Base-by-base conservation (phyloP, 2,329 filamentous ascomycete species). In the Colletotrichum noveboracense region DNA sequence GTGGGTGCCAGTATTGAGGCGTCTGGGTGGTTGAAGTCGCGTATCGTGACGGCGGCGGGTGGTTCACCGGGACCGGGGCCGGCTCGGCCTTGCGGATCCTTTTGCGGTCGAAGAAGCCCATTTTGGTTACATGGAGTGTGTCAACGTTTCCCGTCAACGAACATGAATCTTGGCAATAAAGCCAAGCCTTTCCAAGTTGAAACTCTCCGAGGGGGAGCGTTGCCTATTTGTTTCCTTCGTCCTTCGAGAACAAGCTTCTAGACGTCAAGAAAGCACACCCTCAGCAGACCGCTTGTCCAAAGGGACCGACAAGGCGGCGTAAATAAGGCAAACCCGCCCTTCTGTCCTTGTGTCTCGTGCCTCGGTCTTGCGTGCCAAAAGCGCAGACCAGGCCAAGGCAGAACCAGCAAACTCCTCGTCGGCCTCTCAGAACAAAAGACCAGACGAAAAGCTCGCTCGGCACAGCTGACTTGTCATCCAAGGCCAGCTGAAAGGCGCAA, bases 71-170 rank as follows among this genome's bases (percentile, higher is more conserved):
- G 21, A 79, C 77, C 24, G 56, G 70, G 13, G 60, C 62, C 30
- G 62, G 73, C 21, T 48, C 56, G 13, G 78, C 66, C 68, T 77
- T 78, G 48, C 78, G 79, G 48, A 71, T 67, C 77, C 79, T 81
- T 61, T 75, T 80, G 69, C 78, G 79, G 71, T 78, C 78, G 76
- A 83, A 82, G 79, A 80, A 81, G 38, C 82, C 81, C 82, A 83
- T 83, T 32, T 66, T 77, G 10, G 24, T 10, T 14, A 32, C 60
- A 67, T 75, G 28, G 74, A 61, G 7, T 6, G 7, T 21, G 7
- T 32, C 55, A 28, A 58, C 3, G 43, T 21, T 6, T 48, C 43
- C 10, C 0, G 43, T 48, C 43, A n/a, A 48, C 43, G 43, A 48
- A 48, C n/a, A 48, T 48, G 43, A 21, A 48, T 48, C 43, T 48